phyloP scores from a whole-genome alignment of 805 yeast species.

The Blastobotrys robertii region DNA sequence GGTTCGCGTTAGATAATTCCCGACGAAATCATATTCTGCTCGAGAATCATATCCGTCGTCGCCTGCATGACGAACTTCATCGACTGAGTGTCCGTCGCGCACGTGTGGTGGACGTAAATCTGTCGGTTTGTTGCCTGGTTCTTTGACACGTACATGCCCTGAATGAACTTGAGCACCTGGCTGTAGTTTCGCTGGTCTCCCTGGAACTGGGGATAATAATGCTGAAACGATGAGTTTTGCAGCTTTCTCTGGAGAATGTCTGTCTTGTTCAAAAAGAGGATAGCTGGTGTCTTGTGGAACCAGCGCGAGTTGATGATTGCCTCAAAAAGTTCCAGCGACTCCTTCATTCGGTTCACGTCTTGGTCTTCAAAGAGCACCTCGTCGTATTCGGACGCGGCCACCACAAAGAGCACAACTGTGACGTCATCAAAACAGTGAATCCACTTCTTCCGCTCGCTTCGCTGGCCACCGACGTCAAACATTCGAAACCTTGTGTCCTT shows the following conservation, averaged over 20 bases:
- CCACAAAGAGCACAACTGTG: conserved; percentile 77
- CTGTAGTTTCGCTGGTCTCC: conserved; percentile 58
- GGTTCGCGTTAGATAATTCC: conserved; percentile 45
- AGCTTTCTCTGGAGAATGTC: conserved; percentile 74
- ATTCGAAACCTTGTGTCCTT: conserved; percentile 58
- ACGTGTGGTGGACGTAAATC: conserved; percentile 85
- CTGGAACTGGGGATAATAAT: conserved; percentile 68
- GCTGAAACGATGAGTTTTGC: conserved; percentile 40
- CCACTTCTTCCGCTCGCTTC: conserved; percentile 89
- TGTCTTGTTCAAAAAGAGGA: conserved; percentile 79
- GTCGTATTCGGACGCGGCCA: conserved; percentile 88
- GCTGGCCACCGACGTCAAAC: conserved; percentile 94
- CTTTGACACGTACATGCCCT: conserved; percentile 49
- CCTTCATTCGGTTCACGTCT: conserved; percentile 81
- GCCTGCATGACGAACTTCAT: conserved; percentile 89
- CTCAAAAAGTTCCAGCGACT: conserved; percentile 75
- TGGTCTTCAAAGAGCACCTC: conserved; percentile 87
- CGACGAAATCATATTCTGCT: conserved; percentile 67
- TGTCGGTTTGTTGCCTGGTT: conserved; percentile 58
- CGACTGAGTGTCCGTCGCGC: conserved; percentile 86
- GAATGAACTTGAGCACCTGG: conserved; percentile 64
- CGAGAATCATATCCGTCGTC: conserved; percentile 83
- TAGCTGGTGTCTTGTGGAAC: conserved; percentile 80
- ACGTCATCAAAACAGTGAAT: conserved; percentile 89
- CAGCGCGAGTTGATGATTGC: conserved; percentile 75